Conservation (phyloP, 2,329 filamentous ascomycete species). For the Mariannaea elegans region DNA sequence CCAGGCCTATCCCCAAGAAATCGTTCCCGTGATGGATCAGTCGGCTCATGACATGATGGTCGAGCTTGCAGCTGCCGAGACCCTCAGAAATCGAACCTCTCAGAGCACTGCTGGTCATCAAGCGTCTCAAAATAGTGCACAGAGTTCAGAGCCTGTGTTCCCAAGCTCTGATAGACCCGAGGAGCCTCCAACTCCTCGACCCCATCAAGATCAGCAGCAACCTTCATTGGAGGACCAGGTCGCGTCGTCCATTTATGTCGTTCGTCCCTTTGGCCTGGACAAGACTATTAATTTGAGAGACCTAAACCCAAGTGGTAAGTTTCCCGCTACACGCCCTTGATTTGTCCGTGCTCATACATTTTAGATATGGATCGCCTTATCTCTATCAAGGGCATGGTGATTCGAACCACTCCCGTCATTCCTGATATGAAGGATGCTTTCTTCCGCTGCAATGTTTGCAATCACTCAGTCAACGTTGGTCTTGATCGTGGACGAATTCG, state of each 20-base stretch:
- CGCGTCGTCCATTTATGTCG: slow-evolving; percentile 81
- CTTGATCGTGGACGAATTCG: slow-evolving; percentile 96
- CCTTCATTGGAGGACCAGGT: slow-evolving; percentile 81
- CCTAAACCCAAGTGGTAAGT: slow-evolving; percentile 81
- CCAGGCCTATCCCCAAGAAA: slow-evolving; percentile 93
- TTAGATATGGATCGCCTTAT: slow-evolving; percentile 94
- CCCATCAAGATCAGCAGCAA: slow-evolving; percentile 57
- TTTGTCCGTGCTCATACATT: slow-evolving; percentile 20
- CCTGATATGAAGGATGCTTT: slow-evolving; percentile 99
- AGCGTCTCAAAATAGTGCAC: slow-evolving; percentile 55
- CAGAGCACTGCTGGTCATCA: slow-evolving; percentile 63
- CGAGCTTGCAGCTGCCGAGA: slow-evolving; percentile 84
- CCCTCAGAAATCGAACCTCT: slow-evolving; percentile 72
- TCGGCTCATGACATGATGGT: slow-evolving; percentile 92
- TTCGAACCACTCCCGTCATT: slow-evolving; percentile 93
- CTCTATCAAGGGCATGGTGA: slow-evolving; percentile 94
- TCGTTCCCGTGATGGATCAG: slow-evolving; percentile 96
- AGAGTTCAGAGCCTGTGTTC: slow-evolving; percentile 79
- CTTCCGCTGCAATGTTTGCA: slow-evolving; percentile 94
- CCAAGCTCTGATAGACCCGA: slow-evolving; percentile 81
- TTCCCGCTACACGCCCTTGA: neutral
- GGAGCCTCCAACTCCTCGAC: slow-evolving; percentile 47
- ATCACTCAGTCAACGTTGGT: slow-evolving; percentile 88
- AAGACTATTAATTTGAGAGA: slow-evolving; percentile 90
- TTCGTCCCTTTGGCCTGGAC: slow-evolving; percentile 89